Evolutionary conservation across 805 yeast genomes (phyloP), one percentile per base, ranked within the genome.

Genomic region (Zygoascus biomembranicola): DNA sequence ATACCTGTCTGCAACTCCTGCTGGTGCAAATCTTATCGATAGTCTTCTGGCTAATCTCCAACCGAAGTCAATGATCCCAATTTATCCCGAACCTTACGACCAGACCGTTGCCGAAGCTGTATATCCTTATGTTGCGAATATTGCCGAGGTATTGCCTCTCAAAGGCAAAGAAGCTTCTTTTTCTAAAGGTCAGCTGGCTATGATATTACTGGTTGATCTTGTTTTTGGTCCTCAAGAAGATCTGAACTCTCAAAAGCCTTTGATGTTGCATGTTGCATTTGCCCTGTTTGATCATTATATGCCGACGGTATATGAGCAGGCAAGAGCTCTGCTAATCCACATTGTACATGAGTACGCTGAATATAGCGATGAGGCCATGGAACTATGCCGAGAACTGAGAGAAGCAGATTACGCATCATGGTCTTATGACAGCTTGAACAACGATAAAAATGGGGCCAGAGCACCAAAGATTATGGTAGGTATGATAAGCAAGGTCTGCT

Each of bases 61-160:
- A 59, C 97, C 98, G 1, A 85, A 82, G 59, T 75, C 84, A 5
- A 89, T 92, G 95, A 83, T 94, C n/a, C 96, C 97, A 1, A 80
- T 82, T 20, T 78, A 75, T 39, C 68, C 69, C 8, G 64, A 71
- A 1, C 60, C 65, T 5, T 53, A 63, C 5, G 71, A 65, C 32
- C 67, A 73, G 0, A 63, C 68, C 3, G 59, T 61, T 4, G 70
- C 70, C 43, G 69, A 68, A 5, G 64, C 64, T 2, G 72, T 71
- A 6, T 77, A 82, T 55, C 95, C 95, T 0, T 90, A 89, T 63
- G 77, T 87, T 55, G 95, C 96, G 0, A 78, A 89, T 62, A 71
- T 90, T 18, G 75, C 83, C 68, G 73, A 73, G 18, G 68, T 74
- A 6, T 66, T 87, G n/a, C 76, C 81, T 11, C 73, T 76, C 18